Base-by-base conservation (phyloP, 2,329 filamentous ascomycete species). In the Aureobasidium vineae region DNA sequence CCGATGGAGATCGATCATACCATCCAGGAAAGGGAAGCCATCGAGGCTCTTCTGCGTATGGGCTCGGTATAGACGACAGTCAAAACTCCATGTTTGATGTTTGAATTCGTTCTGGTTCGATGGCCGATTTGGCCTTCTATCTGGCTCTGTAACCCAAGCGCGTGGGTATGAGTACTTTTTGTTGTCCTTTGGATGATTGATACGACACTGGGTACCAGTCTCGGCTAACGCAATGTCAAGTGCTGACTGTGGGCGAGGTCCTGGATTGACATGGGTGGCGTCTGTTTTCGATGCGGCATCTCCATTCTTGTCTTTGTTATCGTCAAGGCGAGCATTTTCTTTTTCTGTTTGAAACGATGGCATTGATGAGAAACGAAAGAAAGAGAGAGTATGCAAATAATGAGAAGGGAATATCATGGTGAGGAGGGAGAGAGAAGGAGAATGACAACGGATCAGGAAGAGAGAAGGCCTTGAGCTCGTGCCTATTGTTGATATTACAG, bases 31-130 rank as follows among this genome's bases (percentile, higher is more conserved):
- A 88, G 88, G 72, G 90, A 92, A 77, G 91, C 91, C 65, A 86
- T 93, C 70, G 90, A 92, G 77, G 91, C 90, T 70, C 86, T 94
- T 74, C 82, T 95, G 74, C 86, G 88, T 77, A 88, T 95, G 77
- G 89, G 90, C 79, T 93, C 90, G 65, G 82, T 83, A 79, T 82
- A 23, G 19, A 60, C 23, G 28, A 23, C 43, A 13, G 11, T 11
- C 43, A 21, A 23, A 13, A 47, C 43, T 61, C 28, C 59, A 16
- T 28, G n/a, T 36, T 36, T 28, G 31, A 16, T 33, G n/a, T 13
- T 33, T 21, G n/a, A 26, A 23, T 49, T 49, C 31, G 21, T 38
- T 53, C 52, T 19, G 40, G 40, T 52, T 36, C 28, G 60, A 47
- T 31, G 40, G 38, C 23, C 52, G 50, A 41, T 23, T 53, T 41